Conservation (phyloP, 345 rosid genomes). For the Citrus unshiu region DNA sequence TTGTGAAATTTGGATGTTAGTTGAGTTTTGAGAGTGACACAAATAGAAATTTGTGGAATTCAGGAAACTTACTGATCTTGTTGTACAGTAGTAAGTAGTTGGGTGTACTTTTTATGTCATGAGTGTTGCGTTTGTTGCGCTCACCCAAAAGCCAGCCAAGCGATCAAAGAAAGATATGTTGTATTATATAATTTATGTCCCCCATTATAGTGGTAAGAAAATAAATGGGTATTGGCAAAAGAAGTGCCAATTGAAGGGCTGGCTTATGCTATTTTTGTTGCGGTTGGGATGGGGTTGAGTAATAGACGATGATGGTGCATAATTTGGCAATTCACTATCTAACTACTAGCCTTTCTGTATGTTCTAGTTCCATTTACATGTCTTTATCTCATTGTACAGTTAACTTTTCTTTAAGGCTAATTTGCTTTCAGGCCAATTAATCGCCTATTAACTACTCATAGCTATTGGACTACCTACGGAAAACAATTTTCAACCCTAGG, state of each 20-base stretch:
- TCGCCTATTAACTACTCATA: background rate
- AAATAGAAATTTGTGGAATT: slow-evolving; percentile 4
- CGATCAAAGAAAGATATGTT: too few species aligned
- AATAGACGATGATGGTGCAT: background rate
- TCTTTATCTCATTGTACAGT: background rate
- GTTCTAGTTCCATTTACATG: background rate
- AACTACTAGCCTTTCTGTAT: background rate
- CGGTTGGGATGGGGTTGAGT: background rate
- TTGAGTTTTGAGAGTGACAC: slow-evolving; percentile 36
- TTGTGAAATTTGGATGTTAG: slow-evolving; percentile 34
- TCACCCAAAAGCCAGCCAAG: too few species aligned
- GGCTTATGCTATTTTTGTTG: background rate
- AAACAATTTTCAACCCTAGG: background rate
- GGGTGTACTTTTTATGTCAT: background rate
- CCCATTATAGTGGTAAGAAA: background rate
- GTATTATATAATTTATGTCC: background rate
- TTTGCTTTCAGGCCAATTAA: background rate
- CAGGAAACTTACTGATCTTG: background rate
- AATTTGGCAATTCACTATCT: background rate
- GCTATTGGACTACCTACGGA: background rate
- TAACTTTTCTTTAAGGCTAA: background rate
- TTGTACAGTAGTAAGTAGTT: background rate
- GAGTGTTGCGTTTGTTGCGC: background rate
- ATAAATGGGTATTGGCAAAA: too few species aligned
- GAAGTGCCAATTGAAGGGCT: background rate